A percentile compares a stretch with the other conserved stretches of the same genome.
Evolutionary conservation across 495 filamentous ascomycete species (phyloP).

Genomic region (Penicillium soppii): DNA sequence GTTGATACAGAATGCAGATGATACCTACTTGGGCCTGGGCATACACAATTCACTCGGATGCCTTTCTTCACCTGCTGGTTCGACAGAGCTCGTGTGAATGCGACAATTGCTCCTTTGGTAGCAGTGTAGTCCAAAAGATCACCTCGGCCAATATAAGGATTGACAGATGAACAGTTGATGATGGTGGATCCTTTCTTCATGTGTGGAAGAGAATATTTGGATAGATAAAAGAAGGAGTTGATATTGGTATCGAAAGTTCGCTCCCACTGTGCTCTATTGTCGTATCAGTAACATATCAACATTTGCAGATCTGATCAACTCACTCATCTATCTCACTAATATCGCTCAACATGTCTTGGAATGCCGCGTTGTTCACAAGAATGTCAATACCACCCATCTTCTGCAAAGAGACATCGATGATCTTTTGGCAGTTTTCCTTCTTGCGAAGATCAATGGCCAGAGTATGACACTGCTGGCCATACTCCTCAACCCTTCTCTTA

Average conservation of each 20-base stretch:
- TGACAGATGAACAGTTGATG: constrained; percentile 81
- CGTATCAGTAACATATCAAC: background rate
- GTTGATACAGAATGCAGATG: background rate
- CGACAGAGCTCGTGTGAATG: constrained; percentile 76
- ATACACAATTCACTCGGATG: constrained; percentile 79
- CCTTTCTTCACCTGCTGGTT: constrained; percentile 72
- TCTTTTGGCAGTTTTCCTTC: constrained; percentile 66
- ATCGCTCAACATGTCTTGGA: constrained; percentile 68
- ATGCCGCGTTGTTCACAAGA: constrained; percentile 78
- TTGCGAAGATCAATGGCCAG: constrained; percentile 62
- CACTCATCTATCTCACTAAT: constrained; percentile 74
- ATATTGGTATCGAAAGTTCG: constrained; percentile 75
- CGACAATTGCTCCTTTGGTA: constrained; percentile 79
- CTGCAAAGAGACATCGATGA: constrained; percentile 63
- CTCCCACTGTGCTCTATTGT: constrained; percentile 58
- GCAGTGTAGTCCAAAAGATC: constrained; percentile 86
- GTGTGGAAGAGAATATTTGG: constrained; percentile 76
- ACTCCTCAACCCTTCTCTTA: constrained; percentile 64
- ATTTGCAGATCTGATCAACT: constrained; percentile 12
- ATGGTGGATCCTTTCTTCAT: constrained; percentile 75
- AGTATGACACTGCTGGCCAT: constrained; percentile 63
- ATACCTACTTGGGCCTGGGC: constrained; percentile 64
- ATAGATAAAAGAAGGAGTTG: constrained; percentile 70
- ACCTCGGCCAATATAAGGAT: constrained; percentile 78
- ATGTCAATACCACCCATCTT: constrained; percentile 71